Conservation (phyloP, 257 asterid species). For the Solanum sejunctum region DNA sequence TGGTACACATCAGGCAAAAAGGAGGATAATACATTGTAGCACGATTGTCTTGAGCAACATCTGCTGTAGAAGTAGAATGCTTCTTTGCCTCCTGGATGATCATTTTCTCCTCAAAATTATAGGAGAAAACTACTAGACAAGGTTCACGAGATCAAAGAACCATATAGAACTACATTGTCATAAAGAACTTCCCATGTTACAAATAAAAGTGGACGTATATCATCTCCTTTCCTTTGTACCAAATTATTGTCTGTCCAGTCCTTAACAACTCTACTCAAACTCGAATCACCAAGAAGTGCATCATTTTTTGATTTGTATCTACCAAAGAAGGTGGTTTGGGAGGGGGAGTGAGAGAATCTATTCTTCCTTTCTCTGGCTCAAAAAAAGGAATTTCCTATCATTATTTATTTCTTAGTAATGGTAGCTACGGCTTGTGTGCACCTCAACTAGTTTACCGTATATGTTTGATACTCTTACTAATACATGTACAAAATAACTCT, state of each 20-base stretch:
- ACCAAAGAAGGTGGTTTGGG: no score
- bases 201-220: conserved; percentile 77
- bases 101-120: conserved; percentile 90
- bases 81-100: conserved; percentile 53
- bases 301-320: no score
- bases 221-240: conserved; percentile 37
- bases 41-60: conserved; percentile 64
- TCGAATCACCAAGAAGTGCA: no score
- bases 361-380: no score
- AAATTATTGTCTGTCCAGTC: conserved; percentile 27
- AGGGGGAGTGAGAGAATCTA: no score
- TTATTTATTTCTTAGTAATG: neutral
- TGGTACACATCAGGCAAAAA: conserved; percentile 61
- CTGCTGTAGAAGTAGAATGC: conserved; percentile 52
- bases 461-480: neutral
- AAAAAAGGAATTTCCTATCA: no score
- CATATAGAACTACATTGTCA: conserved; percentile 38
- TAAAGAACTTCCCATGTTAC: conserved; percentile 87
- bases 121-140: conserved; percentile 73
- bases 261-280: conserved; percentile 23
- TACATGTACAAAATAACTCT: neutral
- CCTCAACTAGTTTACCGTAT: neutral
- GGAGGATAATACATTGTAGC: conserved; percentile 96
- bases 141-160: conserved; percentile 44
- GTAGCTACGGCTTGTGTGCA: neutral